Conservation (phyloP, 148 eudicot genomes). For the Rhododendron molle region DNA sequence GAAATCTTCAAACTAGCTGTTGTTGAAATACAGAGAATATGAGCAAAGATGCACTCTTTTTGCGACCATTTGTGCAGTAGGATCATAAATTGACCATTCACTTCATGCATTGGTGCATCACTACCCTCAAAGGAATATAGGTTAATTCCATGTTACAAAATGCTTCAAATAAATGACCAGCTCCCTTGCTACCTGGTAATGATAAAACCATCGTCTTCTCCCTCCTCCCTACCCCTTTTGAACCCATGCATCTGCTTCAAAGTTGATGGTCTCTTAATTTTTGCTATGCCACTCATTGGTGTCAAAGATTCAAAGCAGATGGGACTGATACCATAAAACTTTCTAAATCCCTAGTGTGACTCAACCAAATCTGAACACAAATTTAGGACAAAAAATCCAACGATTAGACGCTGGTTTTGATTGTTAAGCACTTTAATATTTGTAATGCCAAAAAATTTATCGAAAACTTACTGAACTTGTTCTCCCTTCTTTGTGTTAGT, state of each 20-base stretch:
- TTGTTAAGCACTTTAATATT: not conserved
- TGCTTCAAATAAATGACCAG: not conserved
- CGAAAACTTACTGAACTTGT: not conserved
- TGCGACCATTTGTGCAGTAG: not conserved
- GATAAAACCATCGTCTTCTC: not conserved
- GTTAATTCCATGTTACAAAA: not conserved
- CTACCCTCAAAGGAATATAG: not conserved
- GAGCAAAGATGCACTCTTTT: not conserved
- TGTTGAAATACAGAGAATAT: not conserved
- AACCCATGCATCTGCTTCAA: not conserved
- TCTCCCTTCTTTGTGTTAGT: not conserved
- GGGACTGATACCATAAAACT: not conserved
- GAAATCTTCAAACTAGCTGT: not conserved
- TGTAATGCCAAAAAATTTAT: not conserved
- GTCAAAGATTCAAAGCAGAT: too few relatives aligned
- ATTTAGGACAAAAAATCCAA: not conserved
- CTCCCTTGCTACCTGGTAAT: not conserved
- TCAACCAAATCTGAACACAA: not conserved
- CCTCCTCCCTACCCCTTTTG: not conserved
- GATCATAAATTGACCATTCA: not conserved
- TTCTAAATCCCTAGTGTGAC: not conserved
- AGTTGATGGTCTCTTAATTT: not conserved
- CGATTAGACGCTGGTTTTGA: not conserved
- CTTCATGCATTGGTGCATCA: not conserved
- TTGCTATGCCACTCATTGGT: not conserved